Conservation (phyloP, 257 asterid genomes). For the Linaria vulgaris region DNA sequence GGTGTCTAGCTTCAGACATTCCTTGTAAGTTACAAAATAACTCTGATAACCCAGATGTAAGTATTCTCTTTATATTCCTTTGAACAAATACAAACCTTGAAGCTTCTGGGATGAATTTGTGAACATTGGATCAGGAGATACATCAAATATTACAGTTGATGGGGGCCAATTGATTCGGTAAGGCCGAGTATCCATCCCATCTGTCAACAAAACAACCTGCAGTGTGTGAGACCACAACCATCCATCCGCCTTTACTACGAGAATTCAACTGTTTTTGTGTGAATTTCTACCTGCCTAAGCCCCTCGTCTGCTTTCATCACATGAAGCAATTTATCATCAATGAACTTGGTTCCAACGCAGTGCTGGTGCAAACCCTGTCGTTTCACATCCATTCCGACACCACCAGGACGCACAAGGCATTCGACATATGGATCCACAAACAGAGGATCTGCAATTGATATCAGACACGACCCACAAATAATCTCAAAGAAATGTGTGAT, state of each 20-base stretch:
- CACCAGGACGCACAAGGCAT: slow-evolving; percentile 54
- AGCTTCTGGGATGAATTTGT: slow-evolving; percentile 50
- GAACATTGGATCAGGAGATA: slow-evolving; percentile 61
- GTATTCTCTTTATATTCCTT: too few species aligned
- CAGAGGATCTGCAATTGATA: slow-evolving; percentile 64
- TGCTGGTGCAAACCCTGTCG: slow-evolving; percentile 44
- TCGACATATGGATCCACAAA: slow-evolving; percentile 71
- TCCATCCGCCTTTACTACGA: slow-evolving; percentile 13
- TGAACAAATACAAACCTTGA: slow-evolving; percentile 56
- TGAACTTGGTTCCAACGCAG: slow-evolving; percentile 74
- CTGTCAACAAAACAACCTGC: slow-evolving; percentile 79
- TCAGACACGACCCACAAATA: neutral
- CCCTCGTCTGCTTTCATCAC: slow-evolving; percentile 45
- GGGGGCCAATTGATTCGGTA: slow-evolving; percentile 78
- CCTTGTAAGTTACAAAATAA: neutral
- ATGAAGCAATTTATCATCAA: slow-evolving; percentile 64
- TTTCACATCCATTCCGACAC: slow-evolving; percentile 28
- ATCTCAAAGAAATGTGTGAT: too few species aligned
- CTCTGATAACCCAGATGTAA: too few species aligned
- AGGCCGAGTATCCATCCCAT: slow-evolving; percentile 91
- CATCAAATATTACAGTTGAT: slow-evolving; percentile 57
- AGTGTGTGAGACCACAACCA: slow-evolving; percentile 32
- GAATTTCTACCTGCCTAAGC: slow-evolving; percentile 59
- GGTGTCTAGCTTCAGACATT: too few species aligned
- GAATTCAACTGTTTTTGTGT: slow-evolving; percentile 6